Percentiles rank a stretch among this genome's conserved stretches.
phyloP scores from a whole-genome alignment of 164 flowering plant species.

The Vitis amurensis region DNA sequence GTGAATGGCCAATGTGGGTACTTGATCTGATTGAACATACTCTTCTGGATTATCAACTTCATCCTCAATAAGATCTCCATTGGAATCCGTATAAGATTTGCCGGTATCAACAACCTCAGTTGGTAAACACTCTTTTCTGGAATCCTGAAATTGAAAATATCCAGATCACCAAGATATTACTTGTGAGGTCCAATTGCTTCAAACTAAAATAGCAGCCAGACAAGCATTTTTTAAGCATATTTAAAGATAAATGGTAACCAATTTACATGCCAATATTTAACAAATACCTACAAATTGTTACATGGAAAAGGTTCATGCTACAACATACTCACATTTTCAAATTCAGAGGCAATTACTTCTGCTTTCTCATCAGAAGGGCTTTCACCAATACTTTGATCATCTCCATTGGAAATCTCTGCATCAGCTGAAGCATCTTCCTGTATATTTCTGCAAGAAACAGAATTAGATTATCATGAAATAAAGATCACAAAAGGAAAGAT shows the following conservation, averaged over 20 bases:
- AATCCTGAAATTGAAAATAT: conserved; percentile 42
- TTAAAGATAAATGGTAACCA: not conserved
- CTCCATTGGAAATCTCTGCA: conserved; percentile 51
- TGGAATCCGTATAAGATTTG: conserved; percentile 35
- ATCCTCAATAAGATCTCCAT: conserved; percentile 34
- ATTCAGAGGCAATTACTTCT: conserved; percentile 34
- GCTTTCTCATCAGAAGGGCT: conserved; percentile 49
- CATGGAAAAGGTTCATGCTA: not conserved
- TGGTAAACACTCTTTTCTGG: conserved; percentile 31
- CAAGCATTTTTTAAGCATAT: not conserved
- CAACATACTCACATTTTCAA: conserved; percentile 40
- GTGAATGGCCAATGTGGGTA: conserved; percentile 62
- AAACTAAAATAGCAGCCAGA: not conserved
- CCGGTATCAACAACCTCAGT: conserved; percentile 33
- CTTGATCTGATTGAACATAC: conserved; percentile 53
- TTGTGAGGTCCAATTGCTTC: not conserved
- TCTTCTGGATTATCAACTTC: conserved; percentile 37
- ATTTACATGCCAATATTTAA: not conserved
- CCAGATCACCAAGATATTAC: conserved; percentile 1
- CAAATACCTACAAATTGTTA: not conserved
- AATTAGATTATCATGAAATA: conserved; percentile 1
- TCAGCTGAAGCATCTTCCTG: conserved; percentile 51
- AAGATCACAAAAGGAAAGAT: not conserved
- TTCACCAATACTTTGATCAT: conserved; percentile 49
- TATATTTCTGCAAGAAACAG: conserved; percentile 45